Evolutionary conservation across 371 early-diverging fungal genomes (phyloP).

Genomic region (Nematocida major): DNA sequence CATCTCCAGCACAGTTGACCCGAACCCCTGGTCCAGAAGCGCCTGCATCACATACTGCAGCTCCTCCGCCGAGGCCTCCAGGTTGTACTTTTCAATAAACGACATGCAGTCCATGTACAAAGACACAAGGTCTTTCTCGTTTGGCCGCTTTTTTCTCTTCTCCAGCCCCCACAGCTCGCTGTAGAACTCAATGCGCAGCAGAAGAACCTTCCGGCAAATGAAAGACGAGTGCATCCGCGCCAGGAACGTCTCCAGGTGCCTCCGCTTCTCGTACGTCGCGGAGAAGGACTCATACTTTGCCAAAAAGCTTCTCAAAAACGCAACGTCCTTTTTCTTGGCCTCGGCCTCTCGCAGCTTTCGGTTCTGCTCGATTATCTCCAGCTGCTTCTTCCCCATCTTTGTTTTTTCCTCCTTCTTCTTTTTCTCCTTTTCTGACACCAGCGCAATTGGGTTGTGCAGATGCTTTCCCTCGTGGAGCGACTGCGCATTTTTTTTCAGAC

Average conservation of each 20-base stretch:
- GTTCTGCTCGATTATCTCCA: constrained; percentile 62
- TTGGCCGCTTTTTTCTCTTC: constrained; percentile 52
- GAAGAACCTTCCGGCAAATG: constrained; percentile 54
- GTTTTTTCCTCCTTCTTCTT: constrained; percentile 38
- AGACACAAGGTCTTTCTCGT: constrained; percentile 60
- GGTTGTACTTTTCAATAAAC: constrained; percentile 54
- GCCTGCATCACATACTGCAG: constrained; percentile 60
- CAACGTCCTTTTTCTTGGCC: constrained; percentile 55
- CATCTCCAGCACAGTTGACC: constrained; percentile 60
- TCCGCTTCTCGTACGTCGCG: constrained; percentile 50
- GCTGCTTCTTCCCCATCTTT: constrained; percentile 60
- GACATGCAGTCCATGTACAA: constrained; percentile 59
- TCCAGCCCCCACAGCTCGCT: constrained; percentile 62
- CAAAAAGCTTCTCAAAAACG: constrained; percentile 60
- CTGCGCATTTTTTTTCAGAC: constrained; percentile 50
- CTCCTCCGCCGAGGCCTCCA: constrained; percentile 19
- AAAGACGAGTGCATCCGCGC: constrained; percentile 49
- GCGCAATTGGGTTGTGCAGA: constrained; percentile 41
- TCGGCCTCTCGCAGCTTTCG: constrained; percentile 54
- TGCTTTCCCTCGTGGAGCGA: constrained; percentile 49
- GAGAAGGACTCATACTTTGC: constrained; percentile 52
- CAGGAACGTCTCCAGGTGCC: constrained; percentile 51
- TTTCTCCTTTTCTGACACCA: constrained; percentile 35
- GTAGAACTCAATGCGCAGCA: constrained; percentile 64
- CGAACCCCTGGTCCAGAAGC: constrained; percentile 60